Evolutionary conservation across 495 filamentous ascomycete species (phyloP), one percentile per base, ranked within the genome.

Genomic region (Tetracladium marchalianum): DNA sequence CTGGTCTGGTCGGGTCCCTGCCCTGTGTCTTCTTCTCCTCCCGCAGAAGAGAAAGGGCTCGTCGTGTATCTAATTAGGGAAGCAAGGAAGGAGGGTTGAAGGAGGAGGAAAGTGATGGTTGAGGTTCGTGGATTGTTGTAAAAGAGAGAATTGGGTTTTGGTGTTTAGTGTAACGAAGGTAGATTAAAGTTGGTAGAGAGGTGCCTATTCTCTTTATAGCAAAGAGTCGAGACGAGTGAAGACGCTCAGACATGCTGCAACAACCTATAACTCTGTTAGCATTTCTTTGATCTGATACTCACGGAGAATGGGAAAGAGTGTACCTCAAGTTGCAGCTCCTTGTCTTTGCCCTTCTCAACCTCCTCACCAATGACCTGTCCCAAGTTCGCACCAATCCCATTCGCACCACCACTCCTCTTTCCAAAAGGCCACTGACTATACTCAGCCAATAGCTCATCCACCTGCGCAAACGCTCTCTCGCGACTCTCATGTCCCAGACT

Each of bases 341-440:
- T 92, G 45, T 96, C 90, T 66, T 86, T 90, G 51, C 69, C 75
- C 51, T 75, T 81, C 56, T 82, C 87, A 54, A 95, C 70, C 62
- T 98, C 92, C 62, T 97, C 89, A 45, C 76, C 71, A 51, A 95
- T 81, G 24, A 86, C 84, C 65, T 89, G 83, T n/a, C 84, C 84
- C 58, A 97, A 59, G 63, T 97, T 98, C 56, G 89, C 86, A n/a
- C 89, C 92, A 46, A 95, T 86, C 13, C 86, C 86, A 11, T 84
- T 85, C 42, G 80, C 80, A 34, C 78, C 80, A 24, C 81, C 81
- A 4, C 87, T 66, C 59, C 85, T 80, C 66, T 80, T 82, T 34
- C 77, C 87, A 67, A 98, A 98, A 4, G 92, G 92, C 81, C 81
- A 97, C 68, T 98, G 93, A 45, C 86, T 92, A 65, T 94, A 98